Evolutionary conservation across 192 early-diverging fungal species (phyloP), one percentile per base, ranked within the genome.

Genomic region (Cladochytrium replicatum): DNA sequence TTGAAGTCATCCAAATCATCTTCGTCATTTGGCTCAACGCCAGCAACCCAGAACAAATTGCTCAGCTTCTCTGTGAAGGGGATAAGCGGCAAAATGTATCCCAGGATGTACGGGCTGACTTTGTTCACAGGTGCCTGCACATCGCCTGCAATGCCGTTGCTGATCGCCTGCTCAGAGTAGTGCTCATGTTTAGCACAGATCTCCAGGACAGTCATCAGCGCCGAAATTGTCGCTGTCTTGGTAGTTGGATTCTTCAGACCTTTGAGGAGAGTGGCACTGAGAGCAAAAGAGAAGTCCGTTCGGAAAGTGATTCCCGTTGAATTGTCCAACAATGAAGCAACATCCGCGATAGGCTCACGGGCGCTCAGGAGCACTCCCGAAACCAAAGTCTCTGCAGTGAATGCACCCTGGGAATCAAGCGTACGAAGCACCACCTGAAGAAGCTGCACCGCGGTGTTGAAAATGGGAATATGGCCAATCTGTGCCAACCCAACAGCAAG

Each of bases 281-380:
- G 70, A 11, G 91, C 88, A 46, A 91, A 88, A 23, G 86, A 75
- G 46, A 97, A 94, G 54, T 92, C 87, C 4, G 75, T 79, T 37
- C 77, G 72, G 69, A 95, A 97, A 60, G 79, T 82, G 42, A 93
- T 70, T 2, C 89, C 89, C 21, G 81, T 74, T 4, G 71, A 55
- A 15, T 68, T 62, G 54, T 96, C 93, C 46, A 93, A 55, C 49
- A 83, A 64, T 49, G 64, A 72, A 13, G 83, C 77, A 1, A 81
- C 76, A 47, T 88, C 77, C 43, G 76, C 67, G 29, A 94, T 71
- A 1, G 85, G 83, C 2, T 67, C 67, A 11, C 89, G 75, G 4
- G 83, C 84, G 17, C 61, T 57, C 64, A 91, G 60, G 30, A 96
- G 54, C 5, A 87, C 77, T 32, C 80, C 75, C 46, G 79, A 73